Percentiles rank a stretch among this genome's conserved stretches.
Conservation (phyloP, 208 protist species). For the Zelonia costaricensis region DNA sequence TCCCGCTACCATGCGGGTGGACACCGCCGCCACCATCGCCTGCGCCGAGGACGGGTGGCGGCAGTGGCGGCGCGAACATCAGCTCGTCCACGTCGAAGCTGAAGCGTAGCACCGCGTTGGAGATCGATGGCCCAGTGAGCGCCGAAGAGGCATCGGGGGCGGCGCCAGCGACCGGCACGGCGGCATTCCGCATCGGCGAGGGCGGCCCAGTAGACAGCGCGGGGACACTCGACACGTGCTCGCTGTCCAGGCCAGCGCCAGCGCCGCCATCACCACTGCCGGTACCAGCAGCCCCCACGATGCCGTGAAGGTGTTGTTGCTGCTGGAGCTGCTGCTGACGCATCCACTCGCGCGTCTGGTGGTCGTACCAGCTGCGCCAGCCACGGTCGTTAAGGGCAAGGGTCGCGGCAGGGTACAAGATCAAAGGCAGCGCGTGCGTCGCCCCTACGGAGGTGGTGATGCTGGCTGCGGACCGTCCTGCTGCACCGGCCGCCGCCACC, state of each 20-base stretch:
- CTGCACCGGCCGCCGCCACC: background rate
- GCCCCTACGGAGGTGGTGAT: too few species aligned
- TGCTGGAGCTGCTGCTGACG: constrained; percentile 1
- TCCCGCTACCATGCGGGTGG: background rate
- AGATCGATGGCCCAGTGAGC: constrained; percentile 9
- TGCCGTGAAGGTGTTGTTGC: too few species aligned
- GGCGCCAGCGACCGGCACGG: too few species aligned
- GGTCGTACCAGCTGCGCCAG: constrained; percentile 25
- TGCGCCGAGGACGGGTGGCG: background rate
- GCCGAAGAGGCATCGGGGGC: background rate
- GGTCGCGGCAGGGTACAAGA: constrained; percentile 27
- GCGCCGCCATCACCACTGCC: too few species aligned
- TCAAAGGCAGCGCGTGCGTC: background rate
- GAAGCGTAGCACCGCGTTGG: constrained; percentile 30
- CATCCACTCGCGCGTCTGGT: constrained; percentile 21
- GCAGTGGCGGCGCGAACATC: constrained; percentile 15
- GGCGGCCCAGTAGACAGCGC: background rate
- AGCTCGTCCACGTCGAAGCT: constrained; percentile 26
- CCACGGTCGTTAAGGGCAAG: constrained; percentile 27
- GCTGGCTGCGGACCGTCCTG: background rate
- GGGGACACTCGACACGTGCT: too few species aligned
- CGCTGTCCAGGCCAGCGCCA: too few species aligned
- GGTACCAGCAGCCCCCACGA: too few species aligned
- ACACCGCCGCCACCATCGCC: background rate
- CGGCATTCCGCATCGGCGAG: too few species aligned